A percentile compares a stretch with the other conserved stretches of the same genome.
Evolutionary conservation across 2,329 filamentous ascomycete genomes (phyloP).

Genomic region (Ambrosiella xylebori): DNA sequence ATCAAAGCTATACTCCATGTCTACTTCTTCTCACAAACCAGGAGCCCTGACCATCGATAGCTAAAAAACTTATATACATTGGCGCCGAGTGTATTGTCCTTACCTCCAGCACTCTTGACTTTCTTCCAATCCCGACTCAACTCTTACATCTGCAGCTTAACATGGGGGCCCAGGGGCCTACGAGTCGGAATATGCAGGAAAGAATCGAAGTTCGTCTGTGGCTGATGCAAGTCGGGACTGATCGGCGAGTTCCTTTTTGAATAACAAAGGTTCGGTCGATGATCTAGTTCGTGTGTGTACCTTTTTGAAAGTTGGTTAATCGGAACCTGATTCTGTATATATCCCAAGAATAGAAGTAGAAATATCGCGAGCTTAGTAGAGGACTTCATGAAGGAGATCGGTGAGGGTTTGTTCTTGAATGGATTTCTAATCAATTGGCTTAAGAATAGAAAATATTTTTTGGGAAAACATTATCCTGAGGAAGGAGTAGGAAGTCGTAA

Average conservation of each 20-base stretch:
- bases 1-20: conserved; percentile 59
- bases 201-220: neutral
- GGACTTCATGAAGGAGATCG: conserved; percentile 39
- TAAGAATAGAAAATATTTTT: conserved; percentile 30
- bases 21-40: conserved; percentile 84
- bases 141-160: conserved; percentile 25
- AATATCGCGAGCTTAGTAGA: conserved; percentile 51
- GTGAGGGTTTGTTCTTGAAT: conserved; percentile 22
- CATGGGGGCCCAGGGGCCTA: conserved; percentile 1
- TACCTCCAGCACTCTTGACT: conserved; percentile 45
- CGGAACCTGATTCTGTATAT: neutral
- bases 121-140: conserved; percentile 82
- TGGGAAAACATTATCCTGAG: conserved; percentile 3
- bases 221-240: neutral
- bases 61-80: conserved; percentile 59
- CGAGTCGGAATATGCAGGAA: conserved; percentile 10
- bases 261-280: conserved; percentile 27
- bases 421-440: conserved; percentile 35
- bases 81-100: conserved; percentile 60
- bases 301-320: conserved; percentile 8
- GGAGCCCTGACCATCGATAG: conserved; percentile 64
- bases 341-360: conserved; percentile 54
- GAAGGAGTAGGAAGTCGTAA: too few species aligned
- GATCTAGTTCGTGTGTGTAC: neutral
- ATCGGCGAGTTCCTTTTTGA: conserved; percentile 24